Evolutionary conservation across 257 asterid species (phyloP), one percentile per base, ranked within the genome.

Genomic region (Coffea canephora): DNA sequence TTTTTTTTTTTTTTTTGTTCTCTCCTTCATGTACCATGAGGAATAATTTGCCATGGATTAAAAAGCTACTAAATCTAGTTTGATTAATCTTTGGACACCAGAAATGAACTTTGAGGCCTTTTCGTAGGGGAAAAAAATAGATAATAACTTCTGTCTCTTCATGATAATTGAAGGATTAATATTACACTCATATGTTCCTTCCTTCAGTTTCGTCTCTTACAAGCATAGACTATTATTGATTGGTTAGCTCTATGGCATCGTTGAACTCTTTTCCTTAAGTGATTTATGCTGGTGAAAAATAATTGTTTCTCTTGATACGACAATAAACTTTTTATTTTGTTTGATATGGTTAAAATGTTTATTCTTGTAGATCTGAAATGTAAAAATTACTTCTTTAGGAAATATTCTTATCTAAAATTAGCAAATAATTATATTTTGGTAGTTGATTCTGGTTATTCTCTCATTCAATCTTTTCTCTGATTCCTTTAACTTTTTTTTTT

Each of bases 401-500:
- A 43, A 10, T 62, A 9, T 64, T 72, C 10, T 8, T 36, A 31
- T 48, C 14, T 9, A 39, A 55, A 34, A 19, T 46, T 65, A 25
- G 34, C 48, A 11, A 43, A 34, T 64, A 5, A 65, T 23, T 69
- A 54, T 67, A 6, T 54, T 39, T 70, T 27, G 18, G 41, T 68
- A 9, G 43, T 61, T 74, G 75, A 25, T 39, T n/a, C 12, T 69
- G 19, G 48, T 27, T 48, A 12, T 10, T 69, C 3, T 83, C 41
- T 69, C 21, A 78, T 79, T 23, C 67, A 59, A 68, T 62, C 25
- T 79, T 27, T 75, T 67, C 43, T 27, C 78, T 46, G 48, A 43
- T 59, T 78, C 73, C 61, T 59, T 69, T 71, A 21, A 67, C 65
- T 64, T 27, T 77, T 72, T 85, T 36, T 83, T 68, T 81, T 79